These are phyloP conservation scores for Radiomyces spectabilis DNA, from an alignment of 192 early-diverging fungal genomes.

Conservation along the genomic window DNA sequence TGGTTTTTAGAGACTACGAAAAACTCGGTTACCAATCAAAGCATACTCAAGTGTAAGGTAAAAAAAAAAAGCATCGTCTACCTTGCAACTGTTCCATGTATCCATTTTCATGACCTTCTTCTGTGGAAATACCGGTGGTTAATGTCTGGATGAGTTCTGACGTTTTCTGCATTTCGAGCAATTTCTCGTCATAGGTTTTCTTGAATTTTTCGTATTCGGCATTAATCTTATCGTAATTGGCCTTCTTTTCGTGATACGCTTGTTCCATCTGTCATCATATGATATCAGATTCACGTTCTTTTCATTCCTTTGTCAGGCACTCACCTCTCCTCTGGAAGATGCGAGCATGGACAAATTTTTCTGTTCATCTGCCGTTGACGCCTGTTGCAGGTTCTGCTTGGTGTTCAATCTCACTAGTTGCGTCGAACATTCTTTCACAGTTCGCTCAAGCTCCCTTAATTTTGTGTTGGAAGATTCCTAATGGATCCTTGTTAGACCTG, in stretches of 20 bases:
- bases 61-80: background rate
- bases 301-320: background rate
- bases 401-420: constrained; percentile 78
- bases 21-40: too few species aligned
- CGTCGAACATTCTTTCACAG: constrained; percentile 70
- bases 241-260: constrained; percentile 30
- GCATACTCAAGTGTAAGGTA: background rate
- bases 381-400: constrained; percentile 74
- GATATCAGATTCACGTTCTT: background rate
- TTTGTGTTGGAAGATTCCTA: too few species aligned
- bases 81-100: constrained; percentile 93
- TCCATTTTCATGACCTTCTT: constrained; percentile 89
- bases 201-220: constrained; percentile 44
- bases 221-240: constrained; percentile 24
- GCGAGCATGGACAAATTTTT: constrained; percentile 28
- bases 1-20: constrained; percentile 55
- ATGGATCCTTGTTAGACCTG: too few species aligned
- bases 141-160: constrained; percentile 90
- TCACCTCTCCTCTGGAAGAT: constrained; percentile 38
- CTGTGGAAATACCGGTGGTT: constrained; percentile 85
- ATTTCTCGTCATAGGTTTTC: constrained; percentile 44
- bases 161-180: constrained; percentile 47
- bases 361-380: constrained; percentile 72
- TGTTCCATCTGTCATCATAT: constrained; percentile 33
- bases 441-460: constrained; percentile 62